These are phyloP conservation scores for Kitagawia praeruptora DNA, from an alignment of 129 eudicot genomes.

Conservation along the genomic window DNA sequence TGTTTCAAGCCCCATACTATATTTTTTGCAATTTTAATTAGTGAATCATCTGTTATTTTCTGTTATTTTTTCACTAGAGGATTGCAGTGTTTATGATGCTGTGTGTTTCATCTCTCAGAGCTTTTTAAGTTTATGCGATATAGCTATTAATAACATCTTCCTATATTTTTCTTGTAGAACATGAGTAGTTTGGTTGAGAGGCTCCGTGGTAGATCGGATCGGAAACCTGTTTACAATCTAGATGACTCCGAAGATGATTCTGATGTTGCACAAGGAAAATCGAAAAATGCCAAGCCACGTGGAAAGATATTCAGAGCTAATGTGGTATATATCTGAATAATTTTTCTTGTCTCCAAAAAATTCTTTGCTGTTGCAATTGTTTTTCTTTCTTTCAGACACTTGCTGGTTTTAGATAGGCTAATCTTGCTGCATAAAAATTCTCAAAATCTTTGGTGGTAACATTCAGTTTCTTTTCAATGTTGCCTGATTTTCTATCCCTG, in stretches of 20 bases:
- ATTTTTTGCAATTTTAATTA: neutral
- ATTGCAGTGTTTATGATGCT: neutral
- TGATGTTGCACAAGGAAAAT: conserved; percentile 35
- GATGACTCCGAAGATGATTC: conserved; percentile 89
- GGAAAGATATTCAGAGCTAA: conserved; percentile 72
- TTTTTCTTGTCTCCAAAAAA: neutral
- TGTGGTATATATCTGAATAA: conserved; percentile 37
- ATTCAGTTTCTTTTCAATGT: neutral
- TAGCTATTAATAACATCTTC: neutral
- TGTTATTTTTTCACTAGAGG: neutral
- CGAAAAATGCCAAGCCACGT: conserved; percentile 26
- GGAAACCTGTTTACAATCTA: conserved; percentile 64
- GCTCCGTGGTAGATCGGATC: conserved; percentile 89
- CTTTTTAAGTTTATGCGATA: neutral
- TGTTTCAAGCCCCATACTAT: neutral
- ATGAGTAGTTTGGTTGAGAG: conserved; percentile 98
- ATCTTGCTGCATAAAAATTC: neutral
- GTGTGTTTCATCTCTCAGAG: neutral
- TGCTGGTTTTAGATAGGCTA: neutral
- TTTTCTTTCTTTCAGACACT: neutral
- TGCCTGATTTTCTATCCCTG: neutral
- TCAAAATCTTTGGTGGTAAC: neutral
- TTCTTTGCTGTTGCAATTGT: neutral
- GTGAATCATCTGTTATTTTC: neutral
- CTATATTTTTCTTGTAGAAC: conserved; percentile 28